Base-by-base conservation (phyloP, 306 rosid genomes). In the Chamaecrista fasciculata region DNA sequence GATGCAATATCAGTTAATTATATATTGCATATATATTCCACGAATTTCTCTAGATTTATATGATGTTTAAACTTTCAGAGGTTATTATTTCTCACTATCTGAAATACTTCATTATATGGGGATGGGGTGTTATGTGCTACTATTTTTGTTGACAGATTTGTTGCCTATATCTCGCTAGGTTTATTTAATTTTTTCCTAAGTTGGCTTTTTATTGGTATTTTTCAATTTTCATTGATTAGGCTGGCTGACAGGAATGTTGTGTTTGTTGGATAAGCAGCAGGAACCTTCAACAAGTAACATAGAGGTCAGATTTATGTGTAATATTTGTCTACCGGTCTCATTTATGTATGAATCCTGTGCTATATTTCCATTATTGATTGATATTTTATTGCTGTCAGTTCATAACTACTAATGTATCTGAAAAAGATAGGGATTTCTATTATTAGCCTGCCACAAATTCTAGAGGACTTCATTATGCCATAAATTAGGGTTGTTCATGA, bases 211-310 rank as follows among this genome's bases (percentile, higher is more conserved):
- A 64, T 89, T 75, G 79, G 69, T 75, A 86, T 77, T 82, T 85
- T 59, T 59, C 16, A 34, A 59, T 59, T 33, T 85, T 85, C 82
- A 83, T 85, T 85, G 89, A 83, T 88, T 86, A 85, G 97, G 86
- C 91, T 90, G 85, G 97, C 86, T 94, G 90, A 86, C 97, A 88
- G 89, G 89, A 79, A 81, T 94, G 82, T 83, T 86, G 66, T 87
- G 63, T 88, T 86, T 88, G 96, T 90, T 86, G 85, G 89, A 83
- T 86, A 83, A 75, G 86, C 98, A 90, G 97, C 89, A 81, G 66
- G 96, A 86, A 70, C 88, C 51, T 79, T 78, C 86, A 40, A 78
- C 85, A 50, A 84, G 84, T 78, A 75, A 80, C 75, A 79, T 86
- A 60, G 78, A 82, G 96, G 98, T 93, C 65, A 68, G 91, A 50